phyloP scores from a whole-genome alignment of 768 basidiomycete species.

The Kwoniella pini region DNA sequence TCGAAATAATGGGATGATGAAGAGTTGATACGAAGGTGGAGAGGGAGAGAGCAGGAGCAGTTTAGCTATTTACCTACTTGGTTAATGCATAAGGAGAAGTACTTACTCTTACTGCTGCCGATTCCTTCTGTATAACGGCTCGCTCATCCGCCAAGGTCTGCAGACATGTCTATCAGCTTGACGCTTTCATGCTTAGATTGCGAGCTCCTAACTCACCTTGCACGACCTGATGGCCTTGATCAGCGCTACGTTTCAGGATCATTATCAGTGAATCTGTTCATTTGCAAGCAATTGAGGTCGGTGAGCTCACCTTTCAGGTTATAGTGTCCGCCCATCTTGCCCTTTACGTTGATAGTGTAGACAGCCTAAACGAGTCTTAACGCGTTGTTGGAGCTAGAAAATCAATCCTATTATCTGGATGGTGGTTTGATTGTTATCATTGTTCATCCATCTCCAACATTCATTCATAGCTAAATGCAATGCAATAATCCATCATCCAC shows the following conservation, averaged over 20 bases:
- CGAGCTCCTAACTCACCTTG: slow-evolving; percentile 64
- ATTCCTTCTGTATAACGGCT: slow-evolving; percentile 93
- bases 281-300: not conserved
- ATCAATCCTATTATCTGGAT: too few relatives aligned
- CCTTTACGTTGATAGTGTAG: too few relatives aligned
- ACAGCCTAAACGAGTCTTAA: too few relatives aligned
- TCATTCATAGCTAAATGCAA: too few relatives aligned
- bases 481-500: not conserved
- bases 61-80: not conserved
- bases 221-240: slow-evolving; percentile 98
- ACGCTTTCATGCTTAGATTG: not conserved
- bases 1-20: too few relatives aligned
- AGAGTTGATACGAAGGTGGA: not conserved
- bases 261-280: not conserved
- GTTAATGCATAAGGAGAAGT: not conserved
- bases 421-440: not conserved
- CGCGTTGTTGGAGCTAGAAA: too few relatives aligned
- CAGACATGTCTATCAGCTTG: slow-evolving; percentile 11
- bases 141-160: slow-evolving; percentile 97
- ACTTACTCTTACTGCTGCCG: slow-evolving; percentile 71
- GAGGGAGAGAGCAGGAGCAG: slow-evolving; percentile 8
- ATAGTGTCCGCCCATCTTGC: slow-evolving; percentile 50
- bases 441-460: not conserved
- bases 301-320: slow-evolving; percentile 53
- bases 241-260: slow-evolving; percentile 62